These are phyloP conservation scores for Xanthoceras sorbifolium DNA, from an alignment of 345 rosid genomes.

Conservation along the genomic window DNA sequence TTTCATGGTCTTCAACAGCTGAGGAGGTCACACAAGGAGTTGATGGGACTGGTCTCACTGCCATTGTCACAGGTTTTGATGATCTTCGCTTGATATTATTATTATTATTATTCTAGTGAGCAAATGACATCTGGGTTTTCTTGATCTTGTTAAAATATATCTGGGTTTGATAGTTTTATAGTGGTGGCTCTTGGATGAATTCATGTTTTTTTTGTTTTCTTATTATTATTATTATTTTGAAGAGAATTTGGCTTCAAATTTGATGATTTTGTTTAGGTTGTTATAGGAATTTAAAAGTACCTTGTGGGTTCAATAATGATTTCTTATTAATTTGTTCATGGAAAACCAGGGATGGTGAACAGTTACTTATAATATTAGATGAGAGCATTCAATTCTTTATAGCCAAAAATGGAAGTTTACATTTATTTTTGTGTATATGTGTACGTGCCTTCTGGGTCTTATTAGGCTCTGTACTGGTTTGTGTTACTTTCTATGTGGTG, in stretches of 20 bases:
- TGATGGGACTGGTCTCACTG: conserved; percentile 74
- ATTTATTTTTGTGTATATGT: background rate
- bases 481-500: background rate
- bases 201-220: too few relatives aligned
- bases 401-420: background rate
- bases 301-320: background rate
- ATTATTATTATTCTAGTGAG: background rate
- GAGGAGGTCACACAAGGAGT: conserved; percentile 68
- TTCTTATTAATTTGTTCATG: too few relatives aligned
- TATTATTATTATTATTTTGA: too few relatives aligned
- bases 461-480: background rate
- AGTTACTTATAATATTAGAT: background rate
- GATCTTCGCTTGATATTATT: background rate
- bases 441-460: background rate
- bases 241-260: background rate
- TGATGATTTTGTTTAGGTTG: background rate
- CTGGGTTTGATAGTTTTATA: background rate
- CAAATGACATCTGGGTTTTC: background rate
- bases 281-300: background rate
- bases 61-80: conserved; percentile 65
- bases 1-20: conserved; percentile 68
- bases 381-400: conserved; percentile 3
- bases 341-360: background rate
- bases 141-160: background rate
- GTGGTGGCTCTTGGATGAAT: background rate